A percentile compares a stretch with the other conserved stretches of the same genome.
These are phyloP conservation scores for Trichoderma aggressivum DNA, from an alignment of 2,329 filamentous ascomycete genomes.

Conservation along the genomic window DNA sequence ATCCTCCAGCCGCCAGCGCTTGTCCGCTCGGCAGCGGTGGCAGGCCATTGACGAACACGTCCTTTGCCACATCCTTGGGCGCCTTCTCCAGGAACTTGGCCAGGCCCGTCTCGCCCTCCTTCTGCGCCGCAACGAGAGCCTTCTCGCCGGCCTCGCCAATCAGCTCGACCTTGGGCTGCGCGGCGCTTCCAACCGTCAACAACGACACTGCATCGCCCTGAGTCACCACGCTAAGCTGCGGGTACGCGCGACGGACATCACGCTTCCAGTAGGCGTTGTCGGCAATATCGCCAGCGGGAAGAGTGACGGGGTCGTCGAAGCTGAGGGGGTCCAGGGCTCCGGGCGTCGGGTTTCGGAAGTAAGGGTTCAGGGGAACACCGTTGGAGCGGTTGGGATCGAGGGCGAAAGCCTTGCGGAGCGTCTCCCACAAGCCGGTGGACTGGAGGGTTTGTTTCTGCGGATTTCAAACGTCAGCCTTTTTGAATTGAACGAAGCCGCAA, in stretches of 20 bases:
- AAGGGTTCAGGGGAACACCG: constrained; percentile 87
- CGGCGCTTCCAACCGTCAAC: constrained; percentile 78
- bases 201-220: constrained; percentile 85
- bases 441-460: constrained; percentile 92
- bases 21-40: constrained; percentile 82
- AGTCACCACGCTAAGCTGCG: constrained; percentile 71
- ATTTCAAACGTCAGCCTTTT: neutral
- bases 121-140: constrained; percentile 70
- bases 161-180: constrained; percentile 76
- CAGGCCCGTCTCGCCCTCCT: constrained; percentile 71
- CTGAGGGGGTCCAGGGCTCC: constrained; percentile 40
- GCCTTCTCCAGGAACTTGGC: constrained; percentile 65
- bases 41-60: constrained; percentile 73
- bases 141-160: constrained; percentile 58
- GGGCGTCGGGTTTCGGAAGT: constrained; percentile 78
- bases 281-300: constrained; percentile 51
- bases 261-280: constrained; percentile 72
- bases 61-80: constrained; percentile 52
- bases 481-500: neutral
- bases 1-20: constrained; percentile 49
- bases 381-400: constrained; percentile 86
- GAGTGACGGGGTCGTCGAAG: constrained; percentile 49
- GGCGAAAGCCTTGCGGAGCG: constrained; percentile 71
- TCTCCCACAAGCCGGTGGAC: constrained; percentile 84
- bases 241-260: constrained; percentile 79